Evolutionary conservation across 441 rosid genomes (phyloP), one percentile per base, ranked within the genome.

Genomic region (Erodium moschatum): DNA sequence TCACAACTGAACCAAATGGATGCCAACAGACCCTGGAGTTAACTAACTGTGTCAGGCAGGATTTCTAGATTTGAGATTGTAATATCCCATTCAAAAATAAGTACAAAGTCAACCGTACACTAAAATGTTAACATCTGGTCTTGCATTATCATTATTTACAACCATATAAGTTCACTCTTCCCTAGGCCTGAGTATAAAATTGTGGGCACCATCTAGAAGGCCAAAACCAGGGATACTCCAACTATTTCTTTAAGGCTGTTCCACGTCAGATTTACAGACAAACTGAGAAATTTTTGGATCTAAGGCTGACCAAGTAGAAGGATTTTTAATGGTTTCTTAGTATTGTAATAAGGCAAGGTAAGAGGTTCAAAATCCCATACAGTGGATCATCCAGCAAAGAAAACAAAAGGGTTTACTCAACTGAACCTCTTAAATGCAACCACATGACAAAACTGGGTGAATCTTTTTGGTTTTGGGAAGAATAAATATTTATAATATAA

Each of bases 71-170:
- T 38, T 38, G 44, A 38, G 44, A 38, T 38, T 38, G 44, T 38
- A 38, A 38, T 38, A 3, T 38, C 44, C 0, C 27, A 19, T 58
- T 9, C 63, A 58, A 58, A 7, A 58, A 18, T 20, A 56, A 56
- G 24, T 16, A 16, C 27, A 16, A 46, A 72, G 70, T 66, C 81
- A 66, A 74, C 67, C 27, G 27, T 12, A 71, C 27, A 70, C 29
- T 58, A 64, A 68, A 73, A 35, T 65, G 71, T 18, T 62, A 8
- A 11, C 52, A 38, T 38, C 9, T 38, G 44, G 63, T 6, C 12
- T 67, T 27, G 19, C 19, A 19, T 24, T 67, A 7, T 31, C 50
- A 24, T 54, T 67, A 69, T 64, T 29, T 33, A 38, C 9, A 38
- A 11, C 48, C n/a, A 66, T 50, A 69, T 52, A 56, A 60, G 19